phyloP scores from a whole-genome alignment of 208 protist genomes.

The Trypanosoma brucei region DNA sequence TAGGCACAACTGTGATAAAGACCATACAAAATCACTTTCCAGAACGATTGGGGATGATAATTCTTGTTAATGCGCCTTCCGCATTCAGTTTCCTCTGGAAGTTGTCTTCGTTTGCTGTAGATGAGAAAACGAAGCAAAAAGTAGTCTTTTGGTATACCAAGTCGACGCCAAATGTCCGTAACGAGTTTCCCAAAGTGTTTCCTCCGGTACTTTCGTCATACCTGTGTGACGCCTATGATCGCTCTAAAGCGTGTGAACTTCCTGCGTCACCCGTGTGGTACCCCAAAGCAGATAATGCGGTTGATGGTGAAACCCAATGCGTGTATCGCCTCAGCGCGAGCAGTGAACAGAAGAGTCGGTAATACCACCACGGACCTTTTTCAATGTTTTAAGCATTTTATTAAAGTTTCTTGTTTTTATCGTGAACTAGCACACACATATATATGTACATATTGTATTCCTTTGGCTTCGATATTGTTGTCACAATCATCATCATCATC shows the following conservation, averaged over 20 bases:
- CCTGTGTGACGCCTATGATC: slow-evolving; percentile 66
- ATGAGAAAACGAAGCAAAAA: slow-evolving; percentile 75
- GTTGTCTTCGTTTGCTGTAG: slow-evolving; percentile 60
- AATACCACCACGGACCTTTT: too few species aligned
- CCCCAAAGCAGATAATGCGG: slow-evolving; percentile 26
- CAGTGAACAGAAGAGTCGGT: too few species aligned
- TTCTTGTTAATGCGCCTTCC: slow-evolving; percentile 74
- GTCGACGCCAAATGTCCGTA: slow-evolving; percentile 43
- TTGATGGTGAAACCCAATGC: too few species aligned
- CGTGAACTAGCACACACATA: too few species aligned
- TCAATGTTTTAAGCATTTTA: too few species aligned
- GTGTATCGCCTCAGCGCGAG: too few species aligned
- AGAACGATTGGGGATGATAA: slow-evolving; percentile 78
- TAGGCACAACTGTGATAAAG: slow-evolving; percentile 52
- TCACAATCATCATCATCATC: too few species aligned
- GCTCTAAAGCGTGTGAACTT: slow-evolving; percentile 53
- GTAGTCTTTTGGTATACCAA: slow-evolving; percentile 76
- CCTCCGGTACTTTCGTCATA: slow-evolving; percentile 42
- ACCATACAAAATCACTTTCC: slow-evolving; percentile 81
- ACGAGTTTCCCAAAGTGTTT: slow-evolving; percentile 66
- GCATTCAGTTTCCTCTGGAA: slow-evolving; percentile 79
- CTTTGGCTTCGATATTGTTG: too few species aligned
- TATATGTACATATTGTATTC: too few species aligned
- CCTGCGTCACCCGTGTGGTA: slow-evolving; percentile 51
- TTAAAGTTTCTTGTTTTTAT: too few species aligned